phyloP scores from a whole-genome alignment of 495 filamentous ascomycete species.

The Trichoderma erinaceum region DNA sequence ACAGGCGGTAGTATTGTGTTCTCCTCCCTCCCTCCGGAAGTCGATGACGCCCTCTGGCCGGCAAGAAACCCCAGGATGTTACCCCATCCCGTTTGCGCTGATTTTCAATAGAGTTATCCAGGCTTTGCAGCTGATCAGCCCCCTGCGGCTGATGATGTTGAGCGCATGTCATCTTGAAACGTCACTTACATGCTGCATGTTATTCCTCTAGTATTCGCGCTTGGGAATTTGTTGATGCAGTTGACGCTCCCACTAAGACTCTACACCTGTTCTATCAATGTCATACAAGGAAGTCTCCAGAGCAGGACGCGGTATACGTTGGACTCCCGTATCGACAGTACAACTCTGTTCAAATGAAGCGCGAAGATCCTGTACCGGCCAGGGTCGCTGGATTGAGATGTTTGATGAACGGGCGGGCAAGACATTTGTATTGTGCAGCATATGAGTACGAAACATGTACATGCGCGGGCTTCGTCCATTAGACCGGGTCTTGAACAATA shows the following conservation, averaged over 20 bases:
- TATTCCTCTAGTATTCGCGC: constrained; percentile 8
- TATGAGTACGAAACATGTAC: constrained; percentile 1
- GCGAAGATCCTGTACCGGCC: constrained; percentile 7
- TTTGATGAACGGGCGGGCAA: background rate
- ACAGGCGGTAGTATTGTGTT: no score
- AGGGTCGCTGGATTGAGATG: background rate
- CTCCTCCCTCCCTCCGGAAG: no score
- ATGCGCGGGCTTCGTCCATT: no score
- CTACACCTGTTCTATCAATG: constrained; percentile 8
- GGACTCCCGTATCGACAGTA: constrained; percentile 6
- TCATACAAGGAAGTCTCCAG: background rate
- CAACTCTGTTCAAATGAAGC: constrained; percentile 6
- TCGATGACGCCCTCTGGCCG: no score
- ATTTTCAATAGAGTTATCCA: no score
- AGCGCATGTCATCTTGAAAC: background rate
- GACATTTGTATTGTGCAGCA: constrained; percentile 9
- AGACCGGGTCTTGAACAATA: no score
- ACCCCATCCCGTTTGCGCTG: no score
- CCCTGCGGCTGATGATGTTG: no score
- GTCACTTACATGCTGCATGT: background rate
- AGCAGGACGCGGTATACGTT: constrained; percentile 4
- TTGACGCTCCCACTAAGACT: background rate
- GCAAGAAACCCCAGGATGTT: no score
- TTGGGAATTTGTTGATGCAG: constrained; percentile 5
- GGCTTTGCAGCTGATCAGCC: no score